Evolutionary conservation across 73 alveolate species (phyloP), one percentile per base, ranked within the genome.

Genomic region (Paramecium octaurelia): DNA sequence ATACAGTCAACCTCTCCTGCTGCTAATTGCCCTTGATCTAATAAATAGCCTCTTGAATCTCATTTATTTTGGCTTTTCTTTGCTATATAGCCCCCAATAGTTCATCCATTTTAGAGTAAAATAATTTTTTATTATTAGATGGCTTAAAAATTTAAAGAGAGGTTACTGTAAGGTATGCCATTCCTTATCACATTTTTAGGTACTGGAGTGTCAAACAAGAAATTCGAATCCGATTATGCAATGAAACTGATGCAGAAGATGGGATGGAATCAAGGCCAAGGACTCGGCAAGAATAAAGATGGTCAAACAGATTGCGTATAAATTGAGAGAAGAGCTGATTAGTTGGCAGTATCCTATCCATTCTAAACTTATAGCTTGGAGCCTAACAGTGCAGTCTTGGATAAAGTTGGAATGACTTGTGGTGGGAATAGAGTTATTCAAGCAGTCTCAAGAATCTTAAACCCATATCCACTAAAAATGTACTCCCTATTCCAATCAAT

Each of bases 391-490:
- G 4, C 35, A 35, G 60, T 35, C 21, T 73, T 0, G 87, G 87
- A 16, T 43, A 73, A 43, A 35, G 87, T 38, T 73, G 87, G 87
- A 73, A 73, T 36, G 87, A 73, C 16, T 73, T 73, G 68, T 73
- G 87, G 87, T 73, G 87, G 87, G 87, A 73, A 73, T 40, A 73
- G 64, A 73, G 87, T 35, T 73, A 73, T 43, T 73, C 87, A 73
- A 36, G 36, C 21, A 73, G 87, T 73, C 87, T 73, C 18, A 73
- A 73, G 87, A 73, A 73, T 43, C 59, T 73, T 6, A 73, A 73
- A 73, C 87, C 87, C 5, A 73, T 73, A 35, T 73, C 87, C 16
- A 36, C 64, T 4, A 73, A 36, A 73, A 73, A 34, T 73, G 87
- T 73, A 36, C 11, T 12, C 27, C 2, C 11, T 11, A 35, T 12